phyloP scores from a whole-genome alignment of 768 basidiomycete genomes.

The Leccinum fibrillosum region DNA sequence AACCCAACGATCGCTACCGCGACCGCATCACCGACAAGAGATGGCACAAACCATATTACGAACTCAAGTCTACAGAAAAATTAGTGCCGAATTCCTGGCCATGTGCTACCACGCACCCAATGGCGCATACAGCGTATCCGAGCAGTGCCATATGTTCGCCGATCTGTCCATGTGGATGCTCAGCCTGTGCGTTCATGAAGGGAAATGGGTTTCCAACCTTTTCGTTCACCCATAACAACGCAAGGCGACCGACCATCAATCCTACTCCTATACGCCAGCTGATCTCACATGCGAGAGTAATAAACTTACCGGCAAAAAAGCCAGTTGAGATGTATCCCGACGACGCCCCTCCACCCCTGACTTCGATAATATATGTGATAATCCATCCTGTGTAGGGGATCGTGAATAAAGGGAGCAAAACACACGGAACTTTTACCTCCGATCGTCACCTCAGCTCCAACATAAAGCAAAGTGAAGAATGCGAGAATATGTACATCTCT shows the following conservation, averaged over 20 bases:
- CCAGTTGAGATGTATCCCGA: constrained; percentile 48
- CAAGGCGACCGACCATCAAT: constrained; percentile 29
- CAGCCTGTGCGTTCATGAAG: not conserved
- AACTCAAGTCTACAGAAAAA: constrained; percentile 49
- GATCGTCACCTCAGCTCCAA: constrained; percentile 51
- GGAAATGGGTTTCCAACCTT: constrained; percentile 13
- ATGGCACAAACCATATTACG: constrained; percentile 67
- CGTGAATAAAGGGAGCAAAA: not conserved
- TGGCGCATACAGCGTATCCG: constrained; percentile 29
- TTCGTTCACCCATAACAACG: constrained; percentile 27
- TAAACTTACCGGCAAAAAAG: constrained; percentile 28
- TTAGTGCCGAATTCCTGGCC: not conserved
- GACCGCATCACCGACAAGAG: constrained; percentile 60
- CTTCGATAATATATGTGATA: constrained; percentile 51
- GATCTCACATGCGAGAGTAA: not conserved
- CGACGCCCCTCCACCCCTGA: constrained; percentile 41
- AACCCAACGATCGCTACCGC: constrained; percentile 64
- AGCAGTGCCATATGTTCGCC: constrained; percentile 31
- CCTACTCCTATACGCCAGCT: constrained; percentile 11
- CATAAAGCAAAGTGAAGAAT: constrained; percentile 43
- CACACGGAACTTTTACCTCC: constrained; percentile 34
- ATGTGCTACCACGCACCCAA: constrained; percentile 20
- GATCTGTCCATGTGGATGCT: constrained; percentile 17
- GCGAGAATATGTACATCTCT: constrained; percentile 45
- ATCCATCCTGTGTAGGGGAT: constrained; percentile 52